phyloP scores from a whole-genome alignment of 768 basidiomycete species.

The Pleurotus tuoliensis region DNA sequence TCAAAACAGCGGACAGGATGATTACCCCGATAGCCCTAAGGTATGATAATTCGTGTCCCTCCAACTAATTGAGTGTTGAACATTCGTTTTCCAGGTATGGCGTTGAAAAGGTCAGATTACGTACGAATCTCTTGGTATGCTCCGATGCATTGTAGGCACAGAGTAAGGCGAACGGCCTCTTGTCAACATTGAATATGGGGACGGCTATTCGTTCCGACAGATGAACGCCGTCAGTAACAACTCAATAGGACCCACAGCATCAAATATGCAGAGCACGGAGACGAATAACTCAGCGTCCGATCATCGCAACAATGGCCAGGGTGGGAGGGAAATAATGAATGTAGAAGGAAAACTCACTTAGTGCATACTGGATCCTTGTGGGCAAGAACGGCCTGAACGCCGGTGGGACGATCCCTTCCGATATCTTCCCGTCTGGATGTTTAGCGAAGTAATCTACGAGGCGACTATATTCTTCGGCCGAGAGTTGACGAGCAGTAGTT shows the following conservation, averaged over 20 bases:
- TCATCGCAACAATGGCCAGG: no score
- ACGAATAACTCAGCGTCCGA: no score
- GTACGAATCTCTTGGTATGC: constrained; percentile 75
- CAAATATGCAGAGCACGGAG: no score
- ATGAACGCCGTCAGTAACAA: not conserved
- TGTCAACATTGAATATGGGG: constrained; percentile 91
- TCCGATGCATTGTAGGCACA: constrained; percentile 89
- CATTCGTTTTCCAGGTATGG: no score
- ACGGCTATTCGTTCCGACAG: constrained; percentile 48
- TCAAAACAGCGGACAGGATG: constrained; percentile 88
- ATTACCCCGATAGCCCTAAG: constrained; percentile 92
- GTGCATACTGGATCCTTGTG: constrained; percentile 76
- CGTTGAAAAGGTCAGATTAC: constrained; percentile 16
- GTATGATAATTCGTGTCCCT: constrained; percentile 89
- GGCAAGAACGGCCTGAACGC: constrained; percentile 83
- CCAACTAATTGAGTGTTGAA: constrained; percentile 43
- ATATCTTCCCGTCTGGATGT: constrained; percentile 82
- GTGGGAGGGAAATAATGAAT: not conserved
- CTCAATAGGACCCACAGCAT: no score
- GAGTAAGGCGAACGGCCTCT: constrained; percentile 85
- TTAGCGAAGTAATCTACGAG: constrained; percentile 76
- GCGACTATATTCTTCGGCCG: constrained; percentile 67
- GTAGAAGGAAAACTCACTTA: constrained; percentile 50
- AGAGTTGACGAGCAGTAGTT: constrained; percentile 52
- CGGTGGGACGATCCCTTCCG: constrained; percentile 81